Base-by-base conservation (phyloP, 768 basidiomycete species). In the Boletus sp. region DNA sequence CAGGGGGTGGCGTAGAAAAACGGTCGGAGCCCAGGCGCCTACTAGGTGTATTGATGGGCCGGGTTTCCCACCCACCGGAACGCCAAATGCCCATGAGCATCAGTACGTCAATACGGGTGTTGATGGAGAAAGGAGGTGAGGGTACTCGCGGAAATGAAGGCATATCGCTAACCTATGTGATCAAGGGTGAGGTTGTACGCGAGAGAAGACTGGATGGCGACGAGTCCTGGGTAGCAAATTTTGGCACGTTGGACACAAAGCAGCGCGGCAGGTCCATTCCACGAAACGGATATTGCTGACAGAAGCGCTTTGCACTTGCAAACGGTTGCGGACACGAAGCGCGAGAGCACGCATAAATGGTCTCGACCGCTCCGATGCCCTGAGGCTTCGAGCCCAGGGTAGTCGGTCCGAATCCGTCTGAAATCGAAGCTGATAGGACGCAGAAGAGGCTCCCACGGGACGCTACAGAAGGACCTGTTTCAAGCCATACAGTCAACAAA, bases 131-230 rank as follows among this genome's bases (percentile, higher is more conserved):
- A 41, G 23, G 44, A 34, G 49, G 14, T 3, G 32, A 57, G 48
- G 53, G 50, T 32, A 10, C 5, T 39, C 8, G 39, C 65, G 65
- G 65, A 66, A 60, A 66, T 66, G 63, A 66, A 65, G 4, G 37
- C 27, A 53, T 45, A 19, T 58, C 53, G 51, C 30, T 39, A 54
- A 39, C n/a, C 34, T 38, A 7, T 53, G 51, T 44, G 56, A 60
- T 61, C 61, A 51, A 56, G 62, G 58, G 60, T 48, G 51, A 37
- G 34, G 37, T 33, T 21, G 35, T 57, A 57, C 34, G 58, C 38
- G 52, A 66, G 29, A 44, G 54, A 53, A 56, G 39, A n/a, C 19
- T 50, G 46, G 8, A 50, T 34, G 6, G 37, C 14, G 29, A 54
- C 9, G 43, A 30, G 17, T 32, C 1, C n/a, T 32, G 32, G 44